Conservation (phyloP, 2,329 filamentous ascomycete species). For the Aspergillus ochraceoroseus region DNA sequence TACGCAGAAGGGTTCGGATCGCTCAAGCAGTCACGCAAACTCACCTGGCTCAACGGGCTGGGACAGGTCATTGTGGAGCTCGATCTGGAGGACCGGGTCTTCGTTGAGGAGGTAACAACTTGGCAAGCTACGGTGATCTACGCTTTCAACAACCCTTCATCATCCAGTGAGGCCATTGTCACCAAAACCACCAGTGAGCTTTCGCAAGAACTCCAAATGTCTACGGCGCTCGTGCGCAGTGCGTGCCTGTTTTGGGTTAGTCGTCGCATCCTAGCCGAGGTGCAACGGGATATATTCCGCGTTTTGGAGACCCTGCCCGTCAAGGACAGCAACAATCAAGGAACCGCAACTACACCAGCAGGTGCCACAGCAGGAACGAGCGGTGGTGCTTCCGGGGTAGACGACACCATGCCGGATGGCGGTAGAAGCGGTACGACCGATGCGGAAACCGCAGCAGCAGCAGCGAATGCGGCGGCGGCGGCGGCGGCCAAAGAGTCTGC, state of each 20-base stretch:
- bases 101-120: slow-evolving; percentile 67
- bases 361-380: slow-evolving; percentile 4
- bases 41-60: slow-evolving; percentile 81
- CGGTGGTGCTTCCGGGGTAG: slow-evolving; percentile 18
- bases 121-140: slow-evolving; percentile 87
- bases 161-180: slow-evolving; percentile 32
- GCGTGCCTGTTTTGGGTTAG: slow-evolving; percentile 61
- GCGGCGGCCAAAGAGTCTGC: slow-evolving; percentile 44
- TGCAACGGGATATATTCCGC: slow-evolving; percentile 50
- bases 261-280: slow-evolving; percentile 49
- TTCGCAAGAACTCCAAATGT: slow-evolving; percentile 51
- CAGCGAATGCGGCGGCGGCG: slow-evolving; percentile 40
- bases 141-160: slow-evolving; percentile 60
- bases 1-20: slow-evolving; percentile 74
- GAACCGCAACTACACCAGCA: neutral
- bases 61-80: slow-evolving; percentile 77
- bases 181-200: slow-evolving; percentile 45
- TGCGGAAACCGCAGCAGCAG: slow-evolving; percentile 30
- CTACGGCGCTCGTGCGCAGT: slow-evolving; percentile 52
- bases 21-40: slow-evolving; percentile 76
- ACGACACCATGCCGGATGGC: slow-evolving; percentile 16
- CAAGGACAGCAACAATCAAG: neutral
- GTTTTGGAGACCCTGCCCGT: slow-evolving; percentile 53
- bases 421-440: slow-evolving; percentile 22
- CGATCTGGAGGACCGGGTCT: slow-evolving; percentile 71